A percentile compares a stretch with the other conserved stretches of the same genome.
Conservation (phyloP, 1,284 basidiomycete genomes). For the Exobasidium rhododendri region DNA sequence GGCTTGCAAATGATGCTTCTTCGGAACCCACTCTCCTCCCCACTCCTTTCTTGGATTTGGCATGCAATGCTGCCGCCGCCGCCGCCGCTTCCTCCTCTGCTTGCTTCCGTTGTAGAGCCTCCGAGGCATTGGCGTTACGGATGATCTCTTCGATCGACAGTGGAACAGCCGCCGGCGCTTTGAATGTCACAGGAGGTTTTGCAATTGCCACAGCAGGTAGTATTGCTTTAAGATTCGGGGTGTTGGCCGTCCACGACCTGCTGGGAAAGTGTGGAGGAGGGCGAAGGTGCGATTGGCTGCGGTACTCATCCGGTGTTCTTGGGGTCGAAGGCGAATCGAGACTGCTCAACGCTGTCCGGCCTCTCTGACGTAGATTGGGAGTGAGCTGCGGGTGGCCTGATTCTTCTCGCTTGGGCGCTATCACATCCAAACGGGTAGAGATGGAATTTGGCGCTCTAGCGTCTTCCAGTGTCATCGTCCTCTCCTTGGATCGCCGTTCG, state of each 20-base stretch:
- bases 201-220: background rate
- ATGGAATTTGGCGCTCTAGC: constrained; percentile 39
- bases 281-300: background rate
- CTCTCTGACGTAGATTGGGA: background rate
- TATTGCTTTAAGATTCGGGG: background rate
- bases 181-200: background rate
- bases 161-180: constrained; percentile 8
- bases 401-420: constrained; percentile 14
- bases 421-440: constrained; percentile 16
- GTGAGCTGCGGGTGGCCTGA: background rate
- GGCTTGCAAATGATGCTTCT: constrained; percentile 18
- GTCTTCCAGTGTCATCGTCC: constrained; percentile 25
- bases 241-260: background rate
- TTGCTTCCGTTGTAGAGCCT: constrained; percentile 26
- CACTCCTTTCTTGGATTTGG: constrained; percentile 1
- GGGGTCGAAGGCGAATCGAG: constrained; percentile 16
- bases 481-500: no score
- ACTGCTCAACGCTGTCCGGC: background rate
- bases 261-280: background rate
- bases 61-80: constrained; percentile 13
- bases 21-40: background rate
- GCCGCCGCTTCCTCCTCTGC: constrained; percentile 20
- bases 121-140: constrained; percentile 45
- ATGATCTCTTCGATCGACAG: constrained; percentile 52
- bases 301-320: constrained; percentile 14